These are phyloP conservation scores for Debaryomyces psychrophilus DNA, from an alignment of 1,139 yeast species.

Conservation along the genomic window DNA sequence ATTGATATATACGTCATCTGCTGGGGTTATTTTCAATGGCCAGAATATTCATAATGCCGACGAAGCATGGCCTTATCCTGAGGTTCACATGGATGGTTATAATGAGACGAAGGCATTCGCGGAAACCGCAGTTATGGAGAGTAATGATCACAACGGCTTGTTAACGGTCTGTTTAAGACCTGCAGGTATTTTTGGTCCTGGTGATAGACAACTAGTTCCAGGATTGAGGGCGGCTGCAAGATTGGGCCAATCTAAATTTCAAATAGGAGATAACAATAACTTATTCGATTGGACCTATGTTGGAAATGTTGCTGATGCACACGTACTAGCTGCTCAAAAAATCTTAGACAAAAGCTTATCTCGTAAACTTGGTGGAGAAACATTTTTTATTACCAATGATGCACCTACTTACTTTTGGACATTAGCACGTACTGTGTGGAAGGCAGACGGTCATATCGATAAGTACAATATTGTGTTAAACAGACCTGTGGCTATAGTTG, in stretches of 20 bases:
- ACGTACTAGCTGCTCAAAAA: constrained; percentile 85
- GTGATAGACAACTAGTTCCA: constrained; percentile 95
- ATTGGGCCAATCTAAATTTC: constrained; percentile 87
- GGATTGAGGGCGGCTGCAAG: constrained; percentile 84
- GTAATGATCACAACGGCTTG: constrained; percentile 61
- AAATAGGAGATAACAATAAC: constrained; percentile 90
- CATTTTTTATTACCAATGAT: constrained; percentile 90
- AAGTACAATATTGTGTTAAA: constrained; percentile 67
- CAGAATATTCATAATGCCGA: constrained; percentile 88
- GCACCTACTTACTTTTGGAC: constrained; percentile 98
- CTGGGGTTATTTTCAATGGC: constrained; percentile 96
- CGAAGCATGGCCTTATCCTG: constrained; percentile 92
- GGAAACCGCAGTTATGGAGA: constrained; percentile 75
- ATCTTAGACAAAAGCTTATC: constrained; percentile 51
- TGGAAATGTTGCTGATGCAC: constrained; percentile 99
- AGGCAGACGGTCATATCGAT: constrained; percentile 87
- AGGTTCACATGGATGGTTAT: constrained; percentile 92
- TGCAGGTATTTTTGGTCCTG: constrained; percentile 98
- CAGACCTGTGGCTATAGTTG: constrained; percentile 71
- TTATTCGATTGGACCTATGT: constrained; percentile 96
- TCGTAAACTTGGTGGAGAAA: constrained; percentile 70
- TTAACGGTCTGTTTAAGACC: constrained; percentile 89
- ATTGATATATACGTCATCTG: constrained; percentile 92
- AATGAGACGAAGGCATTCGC: constrained; percentile 95
- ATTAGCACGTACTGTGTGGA: constrained; percentile 95